Evolutionary conservation across 441 rosid genomes (phyloP).

Genomic region (Rhodomyrtus psidioides): DNA sequence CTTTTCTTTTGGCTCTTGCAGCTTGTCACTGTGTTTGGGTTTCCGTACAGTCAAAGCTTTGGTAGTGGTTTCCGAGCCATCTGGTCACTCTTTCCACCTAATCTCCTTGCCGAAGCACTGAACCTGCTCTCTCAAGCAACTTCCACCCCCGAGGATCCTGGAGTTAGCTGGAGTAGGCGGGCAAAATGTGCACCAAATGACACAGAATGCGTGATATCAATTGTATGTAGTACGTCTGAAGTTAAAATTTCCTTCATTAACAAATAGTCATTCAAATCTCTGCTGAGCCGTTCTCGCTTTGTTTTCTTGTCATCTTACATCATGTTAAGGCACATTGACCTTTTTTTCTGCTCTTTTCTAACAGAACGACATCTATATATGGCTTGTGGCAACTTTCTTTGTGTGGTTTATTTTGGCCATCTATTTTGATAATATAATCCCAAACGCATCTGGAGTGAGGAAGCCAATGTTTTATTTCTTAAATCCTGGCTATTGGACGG

Average conservation of each 20-base stretch:
- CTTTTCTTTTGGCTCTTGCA: constrained; percentile 17
- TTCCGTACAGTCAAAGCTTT: constrained; percentile 35
- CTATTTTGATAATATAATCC: constrained; percentile 80
- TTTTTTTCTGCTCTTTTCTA: constrained; percentile 13
- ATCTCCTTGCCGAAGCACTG: constrained; percentile 61
- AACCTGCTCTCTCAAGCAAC: constrained; percentile 44
- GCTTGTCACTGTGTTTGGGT: constrained; percentile 46
- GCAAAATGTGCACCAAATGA: constrained; percentile 33
- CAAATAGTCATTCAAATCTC: neutral
- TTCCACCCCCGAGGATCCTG: constrained; percentile 41
- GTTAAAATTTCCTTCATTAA: neutral
- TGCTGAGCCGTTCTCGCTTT: neutral
- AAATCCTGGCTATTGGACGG: constrained; percentile 81
- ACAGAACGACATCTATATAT: constrained; percentile 63
- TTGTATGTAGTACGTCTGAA: constrained; percentile 36
- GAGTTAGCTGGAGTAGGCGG: constrained; percentile 76
- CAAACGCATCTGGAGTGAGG: constrained; percentile 79
- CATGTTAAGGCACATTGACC: neutral
- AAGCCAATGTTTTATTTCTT: constrained; percentile 66
- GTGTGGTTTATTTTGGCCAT: constrained; percentile 70
- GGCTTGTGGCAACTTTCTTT: constrained; percentile 56
- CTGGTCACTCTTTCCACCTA: constrained; percentile 93
- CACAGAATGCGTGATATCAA: constrained; percentile 48
- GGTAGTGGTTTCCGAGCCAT: constrained; percentile 16
- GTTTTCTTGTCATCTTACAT: neutral